phyloP scores from a whole-genome alignment of 1,284 basidiomycete genomes.

The Leccinum huronense region DNA sequence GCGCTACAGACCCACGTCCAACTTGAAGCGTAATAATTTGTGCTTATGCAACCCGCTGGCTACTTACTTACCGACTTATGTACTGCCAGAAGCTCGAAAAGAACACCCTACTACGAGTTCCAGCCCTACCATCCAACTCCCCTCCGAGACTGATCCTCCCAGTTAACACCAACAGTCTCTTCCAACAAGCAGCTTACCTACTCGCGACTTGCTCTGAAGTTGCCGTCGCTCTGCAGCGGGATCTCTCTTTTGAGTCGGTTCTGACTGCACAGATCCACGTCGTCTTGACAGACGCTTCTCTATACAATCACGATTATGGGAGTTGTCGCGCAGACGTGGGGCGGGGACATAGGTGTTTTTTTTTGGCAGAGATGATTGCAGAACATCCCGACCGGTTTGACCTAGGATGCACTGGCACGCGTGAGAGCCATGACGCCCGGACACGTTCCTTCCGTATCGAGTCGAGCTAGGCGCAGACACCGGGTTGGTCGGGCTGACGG shows the following conservation, averaged over 20 bases:
- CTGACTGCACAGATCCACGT: conserved; percentile 36
- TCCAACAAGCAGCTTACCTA: conserved; percentile 60
- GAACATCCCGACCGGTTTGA: conserved; percentile 52
- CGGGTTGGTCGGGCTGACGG: conserved; percentile 72
- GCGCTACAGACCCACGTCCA: conserved; percentile 14
- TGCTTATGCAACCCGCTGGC: no score
- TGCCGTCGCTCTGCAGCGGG: conserved; percentile 45
- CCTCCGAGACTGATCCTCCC: background rate
- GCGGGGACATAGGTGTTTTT: conserved; percentile 52
- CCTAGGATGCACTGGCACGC: conserved; percentile 26
- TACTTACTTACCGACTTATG: no score
- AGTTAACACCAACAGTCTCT: conserved; percentile 20
- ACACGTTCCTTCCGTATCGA: conserved; percentile 29
- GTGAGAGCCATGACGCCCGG: background rate
- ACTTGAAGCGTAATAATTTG: conserved; percentile 15
- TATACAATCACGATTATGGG: conserved; percentile 69
- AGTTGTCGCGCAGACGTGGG: conserved; percentile 91
- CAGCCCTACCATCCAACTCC: conserved; percentile 14
- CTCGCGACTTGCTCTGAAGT: conserved; percentile 56
- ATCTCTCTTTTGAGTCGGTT: conserved; percentile 41
- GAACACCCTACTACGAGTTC: conserved; percentile 20
- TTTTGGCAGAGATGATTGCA: no score
- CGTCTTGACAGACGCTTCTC: conserved; percentile 67
- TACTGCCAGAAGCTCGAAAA: background rate
- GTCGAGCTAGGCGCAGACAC: conserved; percentile 83